Base-by-base conservation (phyloP, 345 rosid species). In the Leavenworthia alabamica region DNA sequence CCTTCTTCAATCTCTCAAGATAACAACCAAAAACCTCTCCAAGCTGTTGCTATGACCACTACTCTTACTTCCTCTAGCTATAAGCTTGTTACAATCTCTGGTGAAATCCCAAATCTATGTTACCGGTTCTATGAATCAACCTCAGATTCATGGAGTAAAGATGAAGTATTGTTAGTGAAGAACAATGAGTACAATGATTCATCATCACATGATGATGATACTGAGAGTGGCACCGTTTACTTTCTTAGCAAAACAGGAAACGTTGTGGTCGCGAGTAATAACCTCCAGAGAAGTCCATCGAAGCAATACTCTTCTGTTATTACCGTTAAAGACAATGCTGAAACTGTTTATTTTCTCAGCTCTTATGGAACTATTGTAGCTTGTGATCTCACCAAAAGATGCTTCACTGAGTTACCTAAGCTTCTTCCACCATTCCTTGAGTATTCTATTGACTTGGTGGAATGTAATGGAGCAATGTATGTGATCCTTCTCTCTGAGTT, bases 391-490 rank as follows among this genome's bases (percentile, higher is more conserved):
- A 71, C 78, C 0, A 41, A 35, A 11, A 66, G 72, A 63, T 62
- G 72, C 68, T 90, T 80, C 75, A 73, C 75, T 0, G 96, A 90
- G 75, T 80, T 82, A 31, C 97, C 96, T 0, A 80, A 91, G 72
- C 75, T 90, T 44, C 73, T 90, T 71, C 94, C 97, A 5, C 73
- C 73, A 2, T 88, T 68, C 36, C 65, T 61, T 0, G 97, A 90
- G 65, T 86, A 90, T 75, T 90, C 97, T 56, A 75, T 90, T 3
- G 97, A 90, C 61, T 71, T 86, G 76, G 86, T 90, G 69, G 94
- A 80, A 68, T 80, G 85, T 3, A 70, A 78, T 56, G 94, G 97
- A 32, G 80, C 84, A 56, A 75, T 86, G 84, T 64, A 79, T 11
- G 91, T 80, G 13, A 76, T 88, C 19, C 76, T 86, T 35, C 73